Evolutionary conservation across 2,329 filamentous ascomycete species (phyloP).

Genomic region (Fusarium chlamydosporum): DNA sequence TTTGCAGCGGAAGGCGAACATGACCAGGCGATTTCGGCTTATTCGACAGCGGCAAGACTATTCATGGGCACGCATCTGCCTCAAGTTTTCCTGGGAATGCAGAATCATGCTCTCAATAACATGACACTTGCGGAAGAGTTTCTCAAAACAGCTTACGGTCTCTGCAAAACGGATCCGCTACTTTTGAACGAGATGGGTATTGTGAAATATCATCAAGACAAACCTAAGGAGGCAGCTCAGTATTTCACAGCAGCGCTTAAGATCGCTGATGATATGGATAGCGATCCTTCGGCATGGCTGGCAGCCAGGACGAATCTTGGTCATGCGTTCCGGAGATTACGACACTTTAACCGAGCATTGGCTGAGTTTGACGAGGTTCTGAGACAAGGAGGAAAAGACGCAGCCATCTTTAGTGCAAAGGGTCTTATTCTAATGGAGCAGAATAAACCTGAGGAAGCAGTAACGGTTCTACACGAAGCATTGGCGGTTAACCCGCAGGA

Average conservation of each 20-base stretch:
- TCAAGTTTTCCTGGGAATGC: conserved; percentile 97
- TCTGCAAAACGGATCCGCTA: conserved; percentile 88
- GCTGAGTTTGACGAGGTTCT: conserved; percentile 89
- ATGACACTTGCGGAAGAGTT: conserved; percentile 95
- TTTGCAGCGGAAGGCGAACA: conserved; percentile 98
- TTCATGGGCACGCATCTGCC: conserved; percentile 98
- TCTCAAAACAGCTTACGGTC: conserved; percentile 85
- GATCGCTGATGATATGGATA: conserved; percentile 84
- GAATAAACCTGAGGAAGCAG: conserved; percentile 80
- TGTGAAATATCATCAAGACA: conserved; percentile 93
- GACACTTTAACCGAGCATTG: conserved; percentile 78
- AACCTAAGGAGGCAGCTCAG: conserved; percentile 79
- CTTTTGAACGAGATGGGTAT: conserved; percentile 96
- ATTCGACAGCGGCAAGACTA: conserved; percentile 92
- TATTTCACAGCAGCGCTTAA: conserved; percentile 84
- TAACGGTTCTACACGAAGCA: conserved; percentile 86
- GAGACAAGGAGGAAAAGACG: conserved; percentile 83
- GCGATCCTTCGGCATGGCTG: conserved; percentile 85
- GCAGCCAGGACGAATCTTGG: conserved; percentile 89
- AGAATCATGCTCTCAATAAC: conserved; percentile 96
- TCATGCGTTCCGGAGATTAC: conserved; percentile 83
- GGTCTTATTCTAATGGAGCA: conserved; percentile 87
- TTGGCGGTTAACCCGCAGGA: conserved; percentile 84
- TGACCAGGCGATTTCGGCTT: conserved; percentile 97
- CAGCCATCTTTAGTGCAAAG: conserved; percentile 83